Evolutionary conservation across 192 early-diverging fungal genomes (phyloP).

Genomic region (Gaertneriomyces sp.): DNA sequence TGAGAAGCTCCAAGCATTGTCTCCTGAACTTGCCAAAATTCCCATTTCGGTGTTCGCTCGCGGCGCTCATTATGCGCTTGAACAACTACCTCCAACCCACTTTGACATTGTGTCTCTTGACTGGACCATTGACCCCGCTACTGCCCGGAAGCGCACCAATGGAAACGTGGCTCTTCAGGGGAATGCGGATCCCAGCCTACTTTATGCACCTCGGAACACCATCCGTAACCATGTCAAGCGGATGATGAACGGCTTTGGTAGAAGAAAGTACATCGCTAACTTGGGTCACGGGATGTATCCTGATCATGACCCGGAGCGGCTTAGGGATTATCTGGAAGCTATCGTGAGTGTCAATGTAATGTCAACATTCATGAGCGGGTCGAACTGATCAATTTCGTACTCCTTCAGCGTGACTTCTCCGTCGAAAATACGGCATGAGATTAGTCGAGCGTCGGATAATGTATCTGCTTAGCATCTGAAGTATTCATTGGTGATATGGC

Average conservation of each 20-base stretch:
- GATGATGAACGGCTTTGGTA: conserved; percentile 83
- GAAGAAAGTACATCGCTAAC: conserved; percentile 81
- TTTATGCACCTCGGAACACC: conserved; percentile 72
- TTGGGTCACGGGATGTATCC: conserved; percentile 97
- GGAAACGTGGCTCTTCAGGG: conserved; percentile 78
- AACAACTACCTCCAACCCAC: conserved; percentile 49
- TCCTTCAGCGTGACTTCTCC: conserved; percentile 18
- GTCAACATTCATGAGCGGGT: background rate
- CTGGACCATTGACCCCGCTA: conserved; percentile 78
- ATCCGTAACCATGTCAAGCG: conserved; percentile 68
- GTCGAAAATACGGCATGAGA: background rate
- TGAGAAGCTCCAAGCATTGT: conserved; percentile 32
- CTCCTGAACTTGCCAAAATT: conserved; percentile 36
- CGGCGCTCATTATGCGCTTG: conserved; percentile 85
- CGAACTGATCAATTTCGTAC: background rate
- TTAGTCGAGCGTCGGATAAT: no score
- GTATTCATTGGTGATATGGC: no score
- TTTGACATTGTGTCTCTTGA: conserved; percentile 91
- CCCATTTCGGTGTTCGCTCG: conserved; percentile 93
- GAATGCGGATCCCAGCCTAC: conserved; percentile 85
- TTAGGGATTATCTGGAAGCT: conserved; percentile 46
- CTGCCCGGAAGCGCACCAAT: conserved; percentile 51
- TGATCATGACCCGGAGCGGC: conserved; percentile 55
- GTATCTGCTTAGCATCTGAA: no score
- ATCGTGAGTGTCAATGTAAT: conserved; percentile 31